Evolutionary conservation across 192 early-diverging fungal species (phyloP).

Genomic region (Rhizophlyctis rosea): DNA sequence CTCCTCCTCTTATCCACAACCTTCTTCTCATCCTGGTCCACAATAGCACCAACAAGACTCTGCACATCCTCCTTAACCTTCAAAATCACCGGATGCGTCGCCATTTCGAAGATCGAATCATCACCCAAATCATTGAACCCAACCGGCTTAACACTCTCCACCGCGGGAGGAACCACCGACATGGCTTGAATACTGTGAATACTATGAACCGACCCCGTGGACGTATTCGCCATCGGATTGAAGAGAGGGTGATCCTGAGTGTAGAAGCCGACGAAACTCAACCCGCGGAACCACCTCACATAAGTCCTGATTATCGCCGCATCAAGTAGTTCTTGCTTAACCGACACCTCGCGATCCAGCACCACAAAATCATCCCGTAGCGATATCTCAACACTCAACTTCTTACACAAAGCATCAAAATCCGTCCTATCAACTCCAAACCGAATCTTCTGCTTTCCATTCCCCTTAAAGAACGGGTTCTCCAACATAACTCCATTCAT

Average conservation of each 20-base stretch:
- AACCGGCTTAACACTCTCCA: conserved; percentile 1
- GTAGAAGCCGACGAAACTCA: conserved; percentile 8
- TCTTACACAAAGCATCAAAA: background rate
- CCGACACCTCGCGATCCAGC: too few relatives aligned
- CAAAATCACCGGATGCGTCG: conserved; percentile 9
- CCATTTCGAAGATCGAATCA: conserved; percentile 20
- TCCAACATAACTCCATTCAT: conserved; percentile 16
- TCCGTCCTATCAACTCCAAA: conserved; percentile 17
- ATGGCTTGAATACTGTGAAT: too few relatives aligned
- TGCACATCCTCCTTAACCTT: conserved; percentile 5
- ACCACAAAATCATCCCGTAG: conserved; percentile 22
- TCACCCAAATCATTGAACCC: conserved; percentile 6
- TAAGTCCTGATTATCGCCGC: too few relatives aligned
- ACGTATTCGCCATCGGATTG: too few relatives aligned
- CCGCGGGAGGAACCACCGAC: too few relatives aligned
- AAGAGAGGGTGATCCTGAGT: too few relatives aligned
- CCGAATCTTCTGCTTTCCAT: conserved; percentile 3
- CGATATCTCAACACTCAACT: conserved; percentile 13
- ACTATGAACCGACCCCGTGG: too few relatives aligned
- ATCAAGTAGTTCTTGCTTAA: too few relatives aligned
- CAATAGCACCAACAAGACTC: background rate
- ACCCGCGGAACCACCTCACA: too few relatives aligned
- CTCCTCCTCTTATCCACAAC: too few relatives aligned
- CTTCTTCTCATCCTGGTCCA: too few relatives aligned
- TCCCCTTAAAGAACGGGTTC: conserved; percentile 12